Conservation (phyloP, 108 stramenopile species). For the Stephanodiscus triporus region DNA sequence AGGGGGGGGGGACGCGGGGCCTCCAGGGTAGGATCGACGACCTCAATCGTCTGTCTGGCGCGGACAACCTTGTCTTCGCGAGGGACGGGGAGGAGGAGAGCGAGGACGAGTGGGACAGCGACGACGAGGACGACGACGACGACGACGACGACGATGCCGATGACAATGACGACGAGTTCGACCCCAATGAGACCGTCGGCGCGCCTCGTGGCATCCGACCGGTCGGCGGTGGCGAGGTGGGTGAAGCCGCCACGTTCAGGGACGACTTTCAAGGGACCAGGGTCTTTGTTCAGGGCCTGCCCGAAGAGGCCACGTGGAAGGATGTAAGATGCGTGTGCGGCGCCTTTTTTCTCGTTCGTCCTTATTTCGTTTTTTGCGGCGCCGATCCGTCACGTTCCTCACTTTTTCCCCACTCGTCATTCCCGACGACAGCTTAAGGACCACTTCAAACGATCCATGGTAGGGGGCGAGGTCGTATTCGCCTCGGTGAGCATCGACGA, state of each 20-base stretch:
- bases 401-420: background rate
- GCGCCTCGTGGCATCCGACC: background rate
- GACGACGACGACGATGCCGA: conserved; percentile 23
- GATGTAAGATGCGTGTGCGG: conserved; percentile 49
- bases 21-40: background rate
- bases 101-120: conserved; percentile 21
- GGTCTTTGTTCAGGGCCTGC: conserved; percentile 83
- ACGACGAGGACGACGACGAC: conserved; percentile 23
- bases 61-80: conserved; percentile 28
- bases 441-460: conserved; percentile 57
- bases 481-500: conserved; percentile 76
- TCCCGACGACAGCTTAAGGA: conserved; percentile 56
- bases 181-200: conserved; percentile 22
- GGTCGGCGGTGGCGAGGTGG: background rate
- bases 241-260: conserved; percentile 5
- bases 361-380: background rate
- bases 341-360: background rate
- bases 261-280: conserved; percentile 74
- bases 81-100: conserved; percentile 14
- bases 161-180: conserved; percentile 11
- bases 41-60: background rate
- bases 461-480: conserved; percentile 77
- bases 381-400: background rate
- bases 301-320: conserved; percentile 72
- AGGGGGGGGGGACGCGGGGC: no score